Percentiles rank a stretch among this genome's conserved stretches.
Evolutionary conservation across 306 rosid species (phyloP).

Genomic region (Pyrus communis): DNA sequence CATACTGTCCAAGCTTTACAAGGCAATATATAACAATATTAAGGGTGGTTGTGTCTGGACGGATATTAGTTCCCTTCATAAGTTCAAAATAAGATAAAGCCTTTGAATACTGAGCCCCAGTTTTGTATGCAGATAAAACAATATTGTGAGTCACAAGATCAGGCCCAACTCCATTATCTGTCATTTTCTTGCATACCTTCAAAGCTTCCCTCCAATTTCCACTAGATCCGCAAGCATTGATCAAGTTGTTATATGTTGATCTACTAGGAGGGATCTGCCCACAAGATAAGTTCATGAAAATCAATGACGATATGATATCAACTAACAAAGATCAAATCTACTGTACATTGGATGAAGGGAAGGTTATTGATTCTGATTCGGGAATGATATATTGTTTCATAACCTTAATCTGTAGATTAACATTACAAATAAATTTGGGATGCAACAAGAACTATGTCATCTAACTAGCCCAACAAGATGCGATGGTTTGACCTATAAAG

Average conservation of each 20-base stretch:
- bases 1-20: constrained; percentile 64
- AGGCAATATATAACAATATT: constrained; percentile 84
- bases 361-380: constrained; percentile 1
- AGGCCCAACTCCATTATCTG: constrained; percentile 95
- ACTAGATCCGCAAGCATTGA: constrained; percentile 93
- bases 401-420: background rate
- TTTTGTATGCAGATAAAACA: constrained; percentile 77
- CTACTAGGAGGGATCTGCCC: constrained; percentile 86
- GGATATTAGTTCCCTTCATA: constrained; percentile 81
- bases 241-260: constrained; percentile 84
- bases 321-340: background rate
- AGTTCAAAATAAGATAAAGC: constrained; percentile 89
- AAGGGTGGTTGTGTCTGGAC: constrained; percentile 70
- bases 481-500: background rate
- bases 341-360: background rate
- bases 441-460: background rate
- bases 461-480: background rate
- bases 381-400: background rate
- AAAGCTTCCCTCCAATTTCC: constrained; percentile 98
- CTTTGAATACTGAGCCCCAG: constrained; percentile 81
- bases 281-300: constrained; percentile 21
- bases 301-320: constrained; percentile 5
- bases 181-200: constrained; percentile 83
- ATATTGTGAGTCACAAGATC: constrained; percentile 97
- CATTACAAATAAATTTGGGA: background rate